Conservation (phyloP, 106 monocot genomes). For the Narthecium ossifragum region DNA sequence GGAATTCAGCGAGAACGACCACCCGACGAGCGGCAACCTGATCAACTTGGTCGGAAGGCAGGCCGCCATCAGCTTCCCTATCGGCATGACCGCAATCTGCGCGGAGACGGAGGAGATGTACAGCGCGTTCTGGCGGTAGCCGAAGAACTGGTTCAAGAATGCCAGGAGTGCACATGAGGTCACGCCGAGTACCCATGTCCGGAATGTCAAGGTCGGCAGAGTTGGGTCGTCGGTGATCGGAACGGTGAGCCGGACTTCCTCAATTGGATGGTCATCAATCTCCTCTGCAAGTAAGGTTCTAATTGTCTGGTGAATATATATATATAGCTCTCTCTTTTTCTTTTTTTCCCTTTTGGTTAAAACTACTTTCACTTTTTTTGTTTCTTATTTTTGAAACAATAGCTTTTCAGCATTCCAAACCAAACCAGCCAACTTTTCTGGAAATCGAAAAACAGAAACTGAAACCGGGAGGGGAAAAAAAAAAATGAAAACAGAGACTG, state of each 20-base stretch:
- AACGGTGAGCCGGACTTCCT: conserved; percentile 1
- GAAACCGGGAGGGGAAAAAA: too few species aligned
- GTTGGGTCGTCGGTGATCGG: neutral
- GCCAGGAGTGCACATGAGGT: conserved; percentile 1
- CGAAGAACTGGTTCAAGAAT: conserved; percentile 8
- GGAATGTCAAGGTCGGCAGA: neutral
- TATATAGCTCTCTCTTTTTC: too few species aligned
- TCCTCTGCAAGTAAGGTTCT: too few species aligned
- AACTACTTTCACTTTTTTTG: too few species aligned
- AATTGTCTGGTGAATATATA: too few species aligned
- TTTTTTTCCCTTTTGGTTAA: too few species aligned
- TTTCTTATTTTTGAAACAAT: too few species aligned
- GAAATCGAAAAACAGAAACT: too few species aligned
- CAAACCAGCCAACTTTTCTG: too few species aligned
- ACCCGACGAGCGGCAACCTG: neutral
- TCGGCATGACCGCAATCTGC: neutral
- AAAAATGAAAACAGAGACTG: too few species aligned
- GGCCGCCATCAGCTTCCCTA: neutral
- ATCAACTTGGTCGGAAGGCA: neutral
- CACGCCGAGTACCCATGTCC: neutral
- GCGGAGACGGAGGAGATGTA: conserved; percentile 1
- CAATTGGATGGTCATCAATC: conserved; percentile 1
- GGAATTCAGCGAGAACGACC: conserved; percentile 1
- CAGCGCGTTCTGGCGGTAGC: conserved; percentile 6
- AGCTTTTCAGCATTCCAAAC: too few species aligned